Evolutionary conservation across 2,329 filamentous ascomycete species (phyloP).

Genomic region (Colletotrichum sojae): DNA sequence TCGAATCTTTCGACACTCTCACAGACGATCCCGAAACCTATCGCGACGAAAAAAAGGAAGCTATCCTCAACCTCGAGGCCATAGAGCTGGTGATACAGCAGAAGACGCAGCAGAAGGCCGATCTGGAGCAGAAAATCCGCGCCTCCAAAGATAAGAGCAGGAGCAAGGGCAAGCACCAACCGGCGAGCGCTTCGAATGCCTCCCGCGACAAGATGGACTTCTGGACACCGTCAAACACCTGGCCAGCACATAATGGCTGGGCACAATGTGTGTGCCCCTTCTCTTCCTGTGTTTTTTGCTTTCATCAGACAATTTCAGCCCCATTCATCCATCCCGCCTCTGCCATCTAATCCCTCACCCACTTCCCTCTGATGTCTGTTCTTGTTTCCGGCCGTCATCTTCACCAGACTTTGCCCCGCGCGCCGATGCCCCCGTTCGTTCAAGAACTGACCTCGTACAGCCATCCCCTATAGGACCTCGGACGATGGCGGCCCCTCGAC

Average conservation of each 20-base stretch:
- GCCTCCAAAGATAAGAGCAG: conserved; percentile 17
- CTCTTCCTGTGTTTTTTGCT: not conserved
- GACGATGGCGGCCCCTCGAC: not conserved
- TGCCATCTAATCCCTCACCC: not conserved
- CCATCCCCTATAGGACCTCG: conserved; percentile 15
- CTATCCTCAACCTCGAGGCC: conserved; percentile 1
- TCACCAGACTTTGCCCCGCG: too few species aligned
- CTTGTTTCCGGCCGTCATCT: not conserved
- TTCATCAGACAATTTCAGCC: not conserved
- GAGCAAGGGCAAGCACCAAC: not conserved
- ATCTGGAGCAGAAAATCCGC: conserved; percentile 27
- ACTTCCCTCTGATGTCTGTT: not conserved
- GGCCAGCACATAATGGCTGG: conserved; percentile 16
- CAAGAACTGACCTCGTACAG: not conserved
- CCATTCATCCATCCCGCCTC: not conserved
- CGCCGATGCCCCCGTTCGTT: too few species aligned
- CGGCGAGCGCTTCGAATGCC: conserved; percentile 1
- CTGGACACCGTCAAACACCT: not conserved
- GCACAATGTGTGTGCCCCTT: conserved; percentile 20
- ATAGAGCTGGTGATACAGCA: conserved; percentile 11
- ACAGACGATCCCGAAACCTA: conserved; percentile 7
- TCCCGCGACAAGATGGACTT: conserved; percentile 10
- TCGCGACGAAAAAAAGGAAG: conserved; percentile 3
- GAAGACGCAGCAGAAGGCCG: conserved; percentile 24
- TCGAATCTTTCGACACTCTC: conserved; percentile 22